A percentile compares a stretch with the other conserved stretches of the same genome.
These are phyloP conservation scores for Candida rishiriensis DNA, from an alignment of 805 yeast genomes.

Conservation along the genomic window DNA sequence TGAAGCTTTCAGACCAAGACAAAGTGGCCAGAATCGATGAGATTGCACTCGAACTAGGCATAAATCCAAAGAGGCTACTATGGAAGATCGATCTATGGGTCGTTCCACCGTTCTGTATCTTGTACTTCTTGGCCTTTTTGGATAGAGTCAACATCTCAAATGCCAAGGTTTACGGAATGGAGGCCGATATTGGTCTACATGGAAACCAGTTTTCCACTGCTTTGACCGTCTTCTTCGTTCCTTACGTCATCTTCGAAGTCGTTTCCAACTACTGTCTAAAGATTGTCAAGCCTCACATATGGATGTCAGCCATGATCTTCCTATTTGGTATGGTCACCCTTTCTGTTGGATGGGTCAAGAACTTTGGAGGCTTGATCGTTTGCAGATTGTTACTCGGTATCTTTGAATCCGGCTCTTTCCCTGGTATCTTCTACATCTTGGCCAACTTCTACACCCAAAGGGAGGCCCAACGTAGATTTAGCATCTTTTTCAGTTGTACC, in stretches of 20 bases:
- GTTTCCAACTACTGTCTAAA: constrained; percentile 61
- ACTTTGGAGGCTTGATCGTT: constrained; percentile 54
- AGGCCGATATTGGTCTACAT: constrained; percentile 45
- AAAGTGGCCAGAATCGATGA: constrained; percentile 25
- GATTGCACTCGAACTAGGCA: constrained; percentile 41
- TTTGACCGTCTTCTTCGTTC: constrained; percentile 67
- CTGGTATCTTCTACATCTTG: constrained; percentile 67
- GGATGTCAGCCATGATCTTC: constrained; percentile 57
- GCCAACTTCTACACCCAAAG: constrained; percentile 59
- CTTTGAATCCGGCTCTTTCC: constrained; percentile 69
- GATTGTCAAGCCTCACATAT: constrained; percentile 55
- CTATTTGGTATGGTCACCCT: constrained; percentile 61
- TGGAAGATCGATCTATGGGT: constrained; percentile 65
- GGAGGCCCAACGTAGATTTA: constrained; percentile 67
- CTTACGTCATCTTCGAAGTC: constrained; percentile 61
- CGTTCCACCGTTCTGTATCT: constrained; percentile 70
- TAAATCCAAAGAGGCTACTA: constrained; percentile 53
- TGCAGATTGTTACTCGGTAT: constrained; percentile 65
- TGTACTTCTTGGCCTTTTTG: constrained; percentile 71
- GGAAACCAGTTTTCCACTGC: constrained; percentile 62
- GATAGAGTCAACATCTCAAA: constrained; percentile 82
- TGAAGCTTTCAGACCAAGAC: constrained; percentile 19
- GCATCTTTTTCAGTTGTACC: constrained; percentile 66
- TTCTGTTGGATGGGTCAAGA: constrained; percentile 60
- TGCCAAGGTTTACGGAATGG: constrained; percentile 71